Conservation (phyloP, 2,329 filamentous ascomycete species). For the Basipetospora sp. region DNA sequence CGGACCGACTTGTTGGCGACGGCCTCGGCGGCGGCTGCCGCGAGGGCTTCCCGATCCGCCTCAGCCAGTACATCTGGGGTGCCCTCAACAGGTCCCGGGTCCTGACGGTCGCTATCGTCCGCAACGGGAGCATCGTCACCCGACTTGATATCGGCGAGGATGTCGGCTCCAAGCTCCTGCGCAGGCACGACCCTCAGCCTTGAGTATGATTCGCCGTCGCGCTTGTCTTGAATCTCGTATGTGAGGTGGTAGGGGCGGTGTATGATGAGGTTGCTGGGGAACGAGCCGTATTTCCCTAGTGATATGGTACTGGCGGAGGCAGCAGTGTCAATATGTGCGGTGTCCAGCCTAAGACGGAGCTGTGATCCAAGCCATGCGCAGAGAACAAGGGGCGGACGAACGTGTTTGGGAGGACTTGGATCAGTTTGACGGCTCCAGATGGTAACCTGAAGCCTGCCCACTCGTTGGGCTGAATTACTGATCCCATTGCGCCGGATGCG, state of each 20-base stretch:
- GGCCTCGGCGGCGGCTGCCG: constrained; percentile 3
- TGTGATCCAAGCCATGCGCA: no score
- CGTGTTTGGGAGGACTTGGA: constrained; percentile 48
- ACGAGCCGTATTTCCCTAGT: constrained; percentile 82
- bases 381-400: constrained; percentile 17
- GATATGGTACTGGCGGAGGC: constrained; percentile 53
- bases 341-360: no score
- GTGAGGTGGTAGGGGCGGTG: constrained; percentile 85
- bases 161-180: constrained; percentile 69
- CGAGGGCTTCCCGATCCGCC: constrained; percentile 10
- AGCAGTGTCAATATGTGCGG: no score
- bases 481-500: constrained; percentile 1
- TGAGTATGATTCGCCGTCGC: constrained; percentile 48
- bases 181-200: constrained; percentile 65
- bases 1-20: constrained; percentile 39
- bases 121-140: constrained; percentile 29
- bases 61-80: constrained; percentile 8
- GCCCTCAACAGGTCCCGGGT: constrained; percentile 22
- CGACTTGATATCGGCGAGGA: constrained; percentile 36
- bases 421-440: constrained; percentile 40
- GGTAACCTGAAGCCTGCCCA: constrained; percentile 48
- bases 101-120: constrained; percentile 28
- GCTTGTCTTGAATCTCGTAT: constrained; percentile 69
- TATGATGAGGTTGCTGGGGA: constrained; percentile 76
- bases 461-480: constrained; percentile 37